Conservation (phyloP, 306 rosid species). For the Sphenostylis stenocarpa region DNA sequence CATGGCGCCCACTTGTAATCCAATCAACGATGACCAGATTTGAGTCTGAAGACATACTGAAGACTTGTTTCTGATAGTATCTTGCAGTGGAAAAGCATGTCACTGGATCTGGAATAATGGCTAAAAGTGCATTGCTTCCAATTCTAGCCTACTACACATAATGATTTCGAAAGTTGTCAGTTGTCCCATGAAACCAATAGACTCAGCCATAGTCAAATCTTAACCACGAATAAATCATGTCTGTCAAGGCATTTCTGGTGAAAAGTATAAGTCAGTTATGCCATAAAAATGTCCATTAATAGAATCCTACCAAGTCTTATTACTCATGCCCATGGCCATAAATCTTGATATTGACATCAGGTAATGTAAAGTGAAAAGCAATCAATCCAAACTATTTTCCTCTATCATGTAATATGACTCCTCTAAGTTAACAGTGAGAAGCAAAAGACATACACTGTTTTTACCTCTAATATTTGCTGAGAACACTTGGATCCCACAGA, state of each 20-base stretch:
- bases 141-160: conserved; percentile 78
- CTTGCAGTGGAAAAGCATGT: conserved; percentile 96
- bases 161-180: conserved; percentile 36
- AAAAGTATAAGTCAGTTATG: not conserved
- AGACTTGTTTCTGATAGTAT: conserved; percentile 85
- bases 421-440: not conserved
- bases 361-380: not conserved
- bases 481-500: conserved; percentile 68
- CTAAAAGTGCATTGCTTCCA: conserved; percentile 76
- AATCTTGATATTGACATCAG: not conserved
- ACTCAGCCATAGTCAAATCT: not conserved
- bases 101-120: conserved; percentile 89
- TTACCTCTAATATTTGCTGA: conserved; percentile 76
- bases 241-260: conserved; percentile 9
- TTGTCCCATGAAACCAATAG: conserved; percentile 36
- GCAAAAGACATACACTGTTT: conserved; percentile 5
- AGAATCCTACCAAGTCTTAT: not conserved
- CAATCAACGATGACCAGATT: conserved; percentile 92
- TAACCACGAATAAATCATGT: not conserved
- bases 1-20: conserved; percentile 96
- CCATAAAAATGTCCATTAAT: conserved; percentile 9
- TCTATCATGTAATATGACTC: conserved; percentile 10
- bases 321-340: conserved; percentile 12
- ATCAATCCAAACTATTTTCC: not conserved
- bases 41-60: conserved; percentile 59